Evolutionary conservation across 768 basidiomycete genomes (phyloP), one percentile per base, ranked within the genome.

Genomic region (Tremella fuciformis): DNA sequence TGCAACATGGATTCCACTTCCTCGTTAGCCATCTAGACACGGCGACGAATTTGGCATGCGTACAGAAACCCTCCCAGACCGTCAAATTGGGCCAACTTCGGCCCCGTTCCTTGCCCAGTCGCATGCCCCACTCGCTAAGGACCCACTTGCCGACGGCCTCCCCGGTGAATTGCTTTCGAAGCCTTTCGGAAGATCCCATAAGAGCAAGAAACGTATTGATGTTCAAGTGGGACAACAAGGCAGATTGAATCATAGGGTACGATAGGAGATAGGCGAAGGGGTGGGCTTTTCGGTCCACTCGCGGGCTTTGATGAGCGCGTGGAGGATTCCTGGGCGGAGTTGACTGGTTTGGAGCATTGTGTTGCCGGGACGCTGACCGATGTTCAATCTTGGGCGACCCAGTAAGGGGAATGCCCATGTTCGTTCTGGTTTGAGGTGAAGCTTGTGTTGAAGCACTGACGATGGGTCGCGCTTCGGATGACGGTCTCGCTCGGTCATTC

Each of bases 21-120:
- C 18, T 7, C n/a, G 29, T 62, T 15, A 63, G 63, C 60, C 24
- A 13, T 24, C 11, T 18, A 22, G 38, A 8, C 19, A 18, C 8
- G 19, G 11, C 19, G 40, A 34, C n/a, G 13, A 16, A 44, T 26
- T 13, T 29, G 9, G 15, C 1, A 3, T 25, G 73, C 75, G 70
- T 59, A 76, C 75, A 52, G 44, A 72, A 74, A 3, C 75, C 75
- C 53, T 76, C 75, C 75, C 75, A 76, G 2, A 76, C 75, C 0
- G 70, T 69, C 46, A 76, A 46, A 44, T 74, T 74, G 8, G 75
- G 75, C 75, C 75, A 76, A 25, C 49, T 63, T 25, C 69, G 39
- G 16, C 65, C 67, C 29, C 59, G 52, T 34, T 66, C 67, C 2
- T 51, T 40, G 18, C 65, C 68, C 8, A 72, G 41, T 38, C 51